Percentiles rank a stretch among this genome's conserved stretches.
These are phyloP conservation scores for Heterobasidion parviporum DNA, from an alignment of 1,284 basidiomycete genomes.

Conservation along the genomic window DNA sequence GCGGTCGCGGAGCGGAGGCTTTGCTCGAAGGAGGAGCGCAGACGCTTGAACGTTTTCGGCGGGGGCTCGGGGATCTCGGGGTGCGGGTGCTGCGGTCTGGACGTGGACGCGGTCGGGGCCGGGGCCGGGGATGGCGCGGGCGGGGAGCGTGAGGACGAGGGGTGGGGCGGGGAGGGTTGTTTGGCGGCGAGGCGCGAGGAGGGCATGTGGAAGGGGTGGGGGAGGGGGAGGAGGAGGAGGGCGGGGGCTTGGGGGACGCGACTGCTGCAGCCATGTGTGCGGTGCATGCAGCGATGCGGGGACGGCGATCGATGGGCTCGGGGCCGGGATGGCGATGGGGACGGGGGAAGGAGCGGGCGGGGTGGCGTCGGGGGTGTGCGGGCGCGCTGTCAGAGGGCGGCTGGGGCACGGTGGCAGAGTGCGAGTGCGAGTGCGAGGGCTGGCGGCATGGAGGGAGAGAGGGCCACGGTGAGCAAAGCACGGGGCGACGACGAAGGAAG, in stretches of 20 bases:
- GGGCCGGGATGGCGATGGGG: not conserved
- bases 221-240: slow-evolving; percentile 31
- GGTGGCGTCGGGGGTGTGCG: not conserved
- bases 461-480: no score
- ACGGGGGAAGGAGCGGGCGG: not conserved
- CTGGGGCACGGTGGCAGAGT: not conserved
- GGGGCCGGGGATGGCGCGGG: slow-evolving; percentile 14
- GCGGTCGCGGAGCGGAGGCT: slow-evolving; percentile 51
- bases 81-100: not conserved
- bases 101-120: not conserved
- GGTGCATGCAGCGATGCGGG: not conserved
- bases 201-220: slow-evolving; percentile 39
- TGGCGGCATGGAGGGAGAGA: no score
- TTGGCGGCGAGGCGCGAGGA: slow-evolving; percentile 28
- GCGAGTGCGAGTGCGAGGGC: no score
- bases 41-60: slow-evolving; percentile 50
- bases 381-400: not conserved
- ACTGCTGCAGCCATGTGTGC: slow-evolving; percentile 41
- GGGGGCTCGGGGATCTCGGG: slow-evolving; percentile 25
- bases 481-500: no score
- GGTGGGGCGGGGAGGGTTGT: slow-evolving; percentile 21
- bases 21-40: slow-evolving; percentile 59
- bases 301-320: not conserved
- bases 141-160: slow-evolving; percentile 18
- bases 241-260: slow-evolving; percentile 16